A percentile compares a stretch with the other conserved stretches of the same genome.
These are phyloP conservation scores for Trichosporon sp. DNA, from an alignment of 1,284 basidiomycete genomes.

Conservation along the genomic window DNA sequence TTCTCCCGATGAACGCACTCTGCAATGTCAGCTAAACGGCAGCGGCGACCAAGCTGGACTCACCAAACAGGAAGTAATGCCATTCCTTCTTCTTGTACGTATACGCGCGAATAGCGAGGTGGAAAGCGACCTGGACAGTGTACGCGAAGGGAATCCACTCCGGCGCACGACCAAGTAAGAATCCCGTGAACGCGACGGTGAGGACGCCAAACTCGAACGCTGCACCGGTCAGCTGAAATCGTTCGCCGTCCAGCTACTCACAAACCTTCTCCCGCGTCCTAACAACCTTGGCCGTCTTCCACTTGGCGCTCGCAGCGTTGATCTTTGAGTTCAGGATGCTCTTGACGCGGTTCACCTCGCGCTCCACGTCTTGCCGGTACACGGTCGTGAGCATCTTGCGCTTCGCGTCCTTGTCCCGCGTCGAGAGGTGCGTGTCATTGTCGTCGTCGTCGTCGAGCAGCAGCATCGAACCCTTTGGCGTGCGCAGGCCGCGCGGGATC, in stretches of 20 bases:
- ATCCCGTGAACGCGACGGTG: conserved; percentile 76
- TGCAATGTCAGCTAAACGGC: neutral
- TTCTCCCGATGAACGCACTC: conserved; percentile 17
- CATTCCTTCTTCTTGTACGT: conserved; percentile 80
- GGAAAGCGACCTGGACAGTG: conserved; percentile 71
- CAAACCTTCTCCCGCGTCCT: conserved; percentile 79
- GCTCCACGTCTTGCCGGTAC: conserved; percentile 68
- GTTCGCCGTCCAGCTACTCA: conserved; percentile 34
- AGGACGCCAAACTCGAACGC: conserved; percentile 91
- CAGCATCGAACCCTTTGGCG: conserved; percentile 56
- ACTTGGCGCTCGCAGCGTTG: conserved; percentile 68
- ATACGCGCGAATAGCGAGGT: conserved; percentile 78
- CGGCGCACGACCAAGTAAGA: conserved; percentile 79
- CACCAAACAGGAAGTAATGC: conserved; percentile 92
- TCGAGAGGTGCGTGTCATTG: conserved; percentile 22
- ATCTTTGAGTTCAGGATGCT: conserved; percentile 65
- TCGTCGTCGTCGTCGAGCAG: conserved; percentile 40
- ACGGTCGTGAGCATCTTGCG: conserved; percentile 39
- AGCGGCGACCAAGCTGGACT: conserved; percentile 23
- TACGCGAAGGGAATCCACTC: conserved; percentile 65
- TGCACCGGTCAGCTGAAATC: conserved; percentile 43
- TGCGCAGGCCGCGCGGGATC: conserved; percentile 61
- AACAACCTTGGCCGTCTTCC: conserved; percentile 89
- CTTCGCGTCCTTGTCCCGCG: conserved; percentile 27
- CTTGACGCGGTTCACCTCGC: conserved; percentile 79